phyloP scores from a whole-genome alignment of 139 green algal genomes.

The Micractinium sp. region DNA sequence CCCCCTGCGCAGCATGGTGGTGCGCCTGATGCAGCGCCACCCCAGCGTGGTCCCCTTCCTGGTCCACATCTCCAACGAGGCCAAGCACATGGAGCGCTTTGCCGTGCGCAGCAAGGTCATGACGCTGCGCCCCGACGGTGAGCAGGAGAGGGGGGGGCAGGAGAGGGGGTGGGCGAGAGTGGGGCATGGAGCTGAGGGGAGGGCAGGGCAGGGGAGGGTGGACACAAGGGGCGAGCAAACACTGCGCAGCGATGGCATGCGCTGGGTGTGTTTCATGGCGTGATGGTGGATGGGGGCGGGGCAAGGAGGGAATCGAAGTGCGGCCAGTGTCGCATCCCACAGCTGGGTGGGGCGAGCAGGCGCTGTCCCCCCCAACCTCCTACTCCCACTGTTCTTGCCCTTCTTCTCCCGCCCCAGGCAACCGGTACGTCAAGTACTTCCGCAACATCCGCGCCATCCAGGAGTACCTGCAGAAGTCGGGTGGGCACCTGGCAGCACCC shows the following conservation, averaged over 20 bases:
- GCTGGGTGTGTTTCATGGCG: no score
- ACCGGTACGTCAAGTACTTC: slow-evolving; percentile 91
- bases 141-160: no score
- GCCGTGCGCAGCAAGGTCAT: slow-evolving; percentile 96
- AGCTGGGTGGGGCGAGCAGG: no score
- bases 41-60: slow-evolving; percentile 90
- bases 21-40: slow-evolving; percentile 79
- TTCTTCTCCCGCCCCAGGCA: slow-evolving; percentile 41
- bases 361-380: no score
- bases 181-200: no score
- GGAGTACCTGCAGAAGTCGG: slow-evolving; percentile 66
- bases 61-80: slow-evolving; percentile 86
- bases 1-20: slow-evolving; percentile 52
- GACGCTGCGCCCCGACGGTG: slow-evolving; percentile 76
- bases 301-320: no score
- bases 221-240: no score
- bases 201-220: no score
- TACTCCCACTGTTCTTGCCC: background rate
- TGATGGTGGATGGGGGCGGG: no score
- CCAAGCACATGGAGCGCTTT: slow-evolving; percentile 95
- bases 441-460: slow-evolving; percentile 88
- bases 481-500: background rate
- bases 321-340: no score
- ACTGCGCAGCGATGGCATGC: no score
- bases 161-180: no score